Percentiles rank a stretch among this genome's conserved stretches.
Conservation (phyloP, 2,329 filamentous ascomycete species). For the Pseudocercospora pini-densiflorae region DNA sequence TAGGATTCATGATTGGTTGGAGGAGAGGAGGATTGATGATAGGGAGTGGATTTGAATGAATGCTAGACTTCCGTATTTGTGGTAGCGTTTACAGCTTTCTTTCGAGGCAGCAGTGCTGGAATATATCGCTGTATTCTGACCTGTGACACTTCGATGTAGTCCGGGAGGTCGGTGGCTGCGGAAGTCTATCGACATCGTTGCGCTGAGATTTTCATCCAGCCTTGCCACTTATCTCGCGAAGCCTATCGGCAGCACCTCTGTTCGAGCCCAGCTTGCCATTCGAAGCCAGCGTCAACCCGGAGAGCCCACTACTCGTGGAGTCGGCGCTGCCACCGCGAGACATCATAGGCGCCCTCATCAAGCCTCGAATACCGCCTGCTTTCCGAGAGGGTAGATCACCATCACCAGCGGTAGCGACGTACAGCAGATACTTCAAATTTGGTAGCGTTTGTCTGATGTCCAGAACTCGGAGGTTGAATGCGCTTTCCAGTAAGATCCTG, state of each 20-base stretch:
- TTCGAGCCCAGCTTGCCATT: constrained; percentile 26
- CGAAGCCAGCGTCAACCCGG: constrained; percentile 28
- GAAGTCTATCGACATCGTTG: background rate
- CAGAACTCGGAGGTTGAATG: constrained; percentile 75
- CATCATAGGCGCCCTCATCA: constrained; percentile 39
- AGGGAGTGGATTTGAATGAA: too few relatives aligned
- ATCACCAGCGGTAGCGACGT: constrained; percentile 82
- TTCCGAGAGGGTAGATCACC: constrained; percentile 62
- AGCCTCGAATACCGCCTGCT: constrained; percentile 57
- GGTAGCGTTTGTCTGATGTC: constrained; percentile 92
- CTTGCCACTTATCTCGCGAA: constrained; percentile 30
- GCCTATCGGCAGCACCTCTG: constrained; percentile 35
- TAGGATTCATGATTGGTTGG: too few relatives aligned
- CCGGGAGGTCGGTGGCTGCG: too few relatives aligned
- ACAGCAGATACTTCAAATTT: constrained; percentile 91
- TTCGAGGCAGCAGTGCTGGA: too few relatives aligned
- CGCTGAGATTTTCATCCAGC: background rate
- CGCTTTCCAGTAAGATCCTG: constrained; percentile 66
- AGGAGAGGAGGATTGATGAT: too few relatives aligned
- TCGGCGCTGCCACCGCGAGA: constrained; percentile 32
- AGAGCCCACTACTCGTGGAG: constrained; percentile 31
- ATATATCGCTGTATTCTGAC: too few relatives aligned
- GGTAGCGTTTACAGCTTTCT: too few relatives aligned
- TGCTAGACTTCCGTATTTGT: too few relatives aligned
- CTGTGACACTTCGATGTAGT: too few relatives aligned